phyloP scores from a whole-genome alignment of 345 rosid species.

The Salix caprea region DNA sequence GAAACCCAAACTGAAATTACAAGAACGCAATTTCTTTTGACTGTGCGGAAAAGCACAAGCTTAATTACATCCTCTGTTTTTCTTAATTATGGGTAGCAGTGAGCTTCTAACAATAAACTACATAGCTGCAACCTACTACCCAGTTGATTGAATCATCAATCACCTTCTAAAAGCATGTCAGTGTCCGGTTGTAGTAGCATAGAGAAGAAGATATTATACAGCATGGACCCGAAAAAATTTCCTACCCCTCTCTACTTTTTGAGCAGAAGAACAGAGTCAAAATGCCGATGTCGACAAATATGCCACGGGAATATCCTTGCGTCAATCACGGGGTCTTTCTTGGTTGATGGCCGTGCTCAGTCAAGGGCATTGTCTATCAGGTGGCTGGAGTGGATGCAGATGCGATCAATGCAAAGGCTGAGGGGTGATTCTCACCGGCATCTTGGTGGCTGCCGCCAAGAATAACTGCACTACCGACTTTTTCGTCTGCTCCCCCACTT shows the following conservation, averaged over 20 bases:
- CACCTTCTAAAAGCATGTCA: background rate
- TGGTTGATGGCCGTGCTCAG: background rate
- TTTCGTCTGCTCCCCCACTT: constrained; percentile 18
- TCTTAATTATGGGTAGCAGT: constrained; percentile 17
- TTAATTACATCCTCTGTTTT: constrained; percentile 19
- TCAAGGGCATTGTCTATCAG: constrained; percentile 18
- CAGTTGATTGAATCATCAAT: background rate
- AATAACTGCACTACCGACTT: background rate
- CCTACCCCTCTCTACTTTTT: constrained; percentile 30
- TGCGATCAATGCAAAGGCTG: constrained; percentile 16
- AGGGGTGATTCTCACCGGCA: constrained; percentile 17
- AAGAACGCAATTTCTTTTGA: constrained; percentile 7
- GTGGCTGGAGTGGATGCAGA: constrained; percentile 35
- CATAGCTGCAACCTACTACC: constrained; percentile 37
- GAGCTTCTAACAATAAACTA: constrained; percentile 29
- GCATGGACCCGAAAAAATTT: constrained; percentile 21
- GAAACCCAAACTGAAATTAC: background rate
- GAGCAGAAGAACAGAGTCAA: constrained; percentile 34
- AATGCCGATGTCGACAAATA: constrained; percentile 14
- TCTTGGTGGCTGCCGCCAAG: constrained; percentile 26
- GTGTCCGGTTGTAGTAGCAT: constrained; percentile 3
- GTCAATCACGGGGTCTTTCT: background rate
- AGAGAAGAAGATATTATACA: background rate
- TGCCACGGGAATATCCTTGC: constrained; percentile 5
- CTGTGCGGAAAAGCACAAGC: constrained; percentile 4